A percentile compares a stretch with the other conserved stretches of the same genome.
These are phyloP conservation scores for Sporisorium reilianum DNA, from an alignment of 1,284 basidiomycete species.

Conservation along the genomic window DNA sequence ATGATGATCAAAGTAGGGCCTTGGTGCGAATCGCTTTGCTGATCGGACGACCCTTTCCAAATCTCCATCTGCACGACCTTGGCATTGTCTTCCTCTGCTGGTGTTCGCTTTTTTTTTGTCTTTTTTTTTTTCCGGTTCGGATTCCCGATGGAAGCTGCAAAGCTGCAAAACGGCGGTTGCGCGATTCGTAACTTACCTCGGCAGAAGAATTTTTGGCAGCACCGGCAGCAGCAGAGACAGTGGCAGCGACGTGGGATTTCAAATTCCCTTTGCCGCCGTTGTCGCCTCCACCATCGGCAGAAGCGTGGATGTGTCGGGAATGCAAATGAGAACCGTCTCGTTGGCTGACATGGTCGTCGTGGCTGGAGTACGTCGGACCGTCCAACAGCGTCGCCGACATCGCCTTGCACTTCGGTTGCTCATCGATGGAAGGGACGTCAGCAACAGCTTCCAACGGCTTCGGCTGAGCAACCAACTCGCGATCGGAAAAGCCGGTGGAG, in stretches of 20 bases:
- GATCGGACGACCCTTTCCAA: slow-evolving; percentile 31
- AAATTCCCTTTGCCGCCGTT: neutral
- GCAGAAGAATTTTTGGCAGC: neutral
- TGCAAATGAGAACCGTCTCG: neutral
- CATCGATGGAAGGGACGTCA: neutral
- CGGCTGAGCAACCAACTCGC: neutral
- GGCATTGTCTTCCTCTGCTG: neutral
- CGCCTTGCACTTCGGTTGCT: slow-evolving; percentile 6
- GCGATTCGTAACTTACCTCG: neutral
- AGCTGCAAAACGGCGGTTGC: neutral
- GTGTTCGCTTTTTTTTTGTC: no score
- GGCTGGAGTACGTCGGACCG: neutral
- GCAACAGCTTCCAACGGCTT: neutral
- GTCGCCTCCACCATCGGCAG: neutral
- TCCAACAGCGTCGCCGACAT: neutral
- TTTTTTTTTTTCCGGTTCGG: neutral
- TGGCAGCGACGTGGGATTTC: no score
- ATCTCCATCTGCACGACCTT: neutral
- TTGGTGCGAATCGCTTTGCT: slow-evolving; percentile 35
- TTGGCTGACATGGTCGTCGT: neutral
- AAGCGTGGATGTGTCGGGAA: slow-evolving; percentile 1
- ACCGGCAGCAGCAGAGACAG: neutral
- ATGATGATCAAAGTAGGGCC: neutral
- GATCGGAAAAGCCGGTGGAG: slow-evolving; percentile 2
- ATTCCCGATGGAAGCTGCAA: neutral